phyloP scores from a whole-genome alignment of 1,139 yeast genomes.

The Geotrichum histeridarum region DNA sequence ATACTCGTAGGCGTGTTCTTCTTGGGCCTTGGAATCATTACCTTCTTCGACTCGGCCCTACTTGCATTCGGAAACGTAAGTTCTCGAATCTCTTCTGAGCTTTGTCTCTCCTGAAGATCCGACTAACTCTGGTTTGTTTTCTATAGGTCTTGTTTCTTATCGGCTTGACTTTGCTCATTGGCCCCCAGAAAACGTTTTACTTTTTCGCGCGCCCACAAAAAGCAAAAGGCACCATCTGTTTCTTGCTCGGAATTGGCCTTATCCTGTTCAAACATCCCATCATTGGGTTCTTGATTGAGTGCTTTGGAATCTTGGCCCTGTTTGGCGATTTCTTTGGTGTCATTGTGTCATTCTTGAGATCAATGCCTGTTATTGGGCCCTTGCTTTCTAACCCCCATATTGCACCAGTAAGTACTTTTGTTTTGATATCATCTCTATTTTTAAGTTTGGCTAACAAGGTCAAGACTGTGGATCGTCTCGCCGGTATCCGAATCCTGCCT shows the following conservation, averaged over 20 bases:
- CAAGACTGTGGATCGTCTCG: slow-evolving; percentile 16
- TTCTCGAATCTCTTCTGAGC: not conserved
- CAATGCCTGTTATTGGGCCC: slow-evolving; percentile 86
- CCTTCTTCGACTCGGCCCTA: slow-evolving; percentile 84
- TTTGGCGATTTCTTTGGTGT: slow-evolving; percentile 93
- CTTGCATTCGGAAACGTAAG: slow-evolving; percentile 79
- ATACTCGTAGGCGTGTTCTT: slow-evolving; percentile 48
- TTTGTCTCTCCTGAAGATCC: not conserved
- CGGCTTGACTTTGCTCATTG: slow-evolving; percentile 81
- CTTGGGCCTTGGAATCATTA: slow-evolving; percentile 73
- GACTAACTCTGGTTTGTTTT: not conserved
- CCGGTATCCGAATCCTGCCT: slow-evolving; percentile 15
- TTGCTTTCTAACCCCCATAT: slow-evolving; percentile 71
- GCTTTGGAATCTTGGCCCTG: slow-evolving; percentile 78
- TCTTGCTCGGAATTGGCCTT: slow-evolving; percentile 65
- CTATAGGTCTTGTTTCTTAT: slow-evolving; percentile 55
- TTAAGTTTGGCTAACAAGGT: not conserved
- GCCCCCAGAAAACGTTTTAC: slow-evolving; percentile 73
- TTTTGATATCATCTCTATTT: not conserved
- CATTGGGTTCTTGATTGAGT: slow-evolving; percentile 77
- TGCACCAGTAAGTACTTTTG: slow-evolving; percentile 55
- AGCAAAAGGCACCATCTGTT: slow-evolving; percentile 78
- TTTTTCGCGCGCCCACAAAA: slow-evolving; percentile 87
- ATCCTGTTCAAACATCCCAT: slow-evolving; percentile 75
- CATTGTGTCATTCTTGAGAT: slow-evolving; percentile 79